Evolutionary conservation across 352 stramenopile species (phyloP), one percentile per base, ranked within the genome.

Genomic region (Phytophthora citricola): DNA sequence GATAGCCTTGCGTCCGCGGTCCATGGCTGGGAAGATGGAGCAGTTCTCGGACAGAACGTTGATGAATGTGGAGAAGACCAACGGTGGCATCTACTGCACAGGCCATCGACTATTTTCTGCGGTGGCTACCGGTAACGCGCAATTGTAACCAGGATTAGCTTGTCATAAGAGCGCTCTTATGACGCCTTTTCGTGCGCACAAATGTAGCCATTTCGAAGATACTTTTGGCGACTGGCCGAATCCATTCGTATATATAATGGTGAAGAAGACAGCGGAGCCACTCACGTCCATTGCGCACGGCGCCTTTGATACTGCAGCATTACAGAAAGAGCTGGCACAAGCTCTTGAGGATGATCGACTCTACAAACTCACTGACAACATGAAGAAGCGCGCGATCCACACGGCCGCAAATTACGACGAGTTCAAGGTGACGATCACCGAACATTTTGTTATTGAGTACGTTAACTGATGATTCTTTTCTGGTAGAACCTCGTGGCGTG

Each of bases 321-420:
- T 96, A 49, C 81, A 96, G 61, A 61, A 89, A 43, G 87, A 96
- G 60, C 52, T 96, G 31, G 76, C 73, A 0, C 71, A 81, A 51
- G 83, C 89, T 40, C 73, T 96, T 2, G 85, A 96, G 49, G 85
- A 92, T 17, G 87, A 95, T 41, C 85, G 89, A 41, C 55, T 91
- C 22, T 96, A 96, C 69, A 93, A 92, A 58, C 74, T 88, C 38
- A 96, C 89, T 0, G 89, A 96, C 69, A 82, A 62, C 44, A 92
- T 92, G 81, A 96, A 96, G 71, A 96, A 96, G 65, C 89, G 87
- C 4, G 89, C 89, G 46, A 96, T 95, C 63, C 87, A 94, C 63
- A 93, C 85, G 0, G 87, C 89, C 2, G 66, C 75, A 5, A 94
- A 69, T 75, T 96, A 95, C 66, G 85, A 96, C 56, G 89, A 96